Percentiles rank a stretch among this genome's conserved stretches.
These are phyloP conservation scores for Phytophthora pisi DNA, from an alignment of 352 stramenopile genomes.

Conservation along the genomic window DNA sequence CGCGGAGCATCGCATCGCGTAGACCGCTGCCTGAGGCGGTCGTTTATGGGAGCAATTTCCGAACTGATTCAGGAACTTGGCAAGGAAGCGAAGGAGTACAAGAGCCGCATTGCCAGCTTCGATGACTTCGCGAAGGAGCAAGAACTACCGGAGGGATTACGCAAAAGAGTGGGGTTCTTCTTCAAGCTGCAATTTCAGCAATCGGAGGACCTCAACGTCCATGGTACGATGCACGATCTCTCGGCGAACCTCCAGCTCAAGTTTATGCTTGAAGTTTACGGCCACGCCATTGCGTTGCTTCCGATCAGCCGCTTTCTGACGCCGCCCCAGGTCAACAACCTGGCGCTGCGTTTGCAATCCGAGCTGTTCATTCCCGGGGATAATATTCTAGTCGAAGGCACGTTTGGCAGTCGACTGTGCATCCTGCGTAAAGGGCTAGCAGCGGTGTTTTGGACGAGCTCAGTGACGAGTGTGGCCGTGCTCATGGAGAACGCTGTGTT, in stretches of 20 bases:
- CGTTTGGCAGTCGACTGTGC: conserved; percentile 60
- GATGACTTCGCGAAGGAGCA: conserved; percentile 76
- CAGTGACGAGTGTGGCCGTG: conserved; percentile 56
- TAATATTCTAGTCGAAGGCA: conserved; percentile 64
- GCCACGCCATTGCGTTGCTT: conserved; percentile 45
- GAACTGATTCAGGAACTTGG: conserved; percentile 78
- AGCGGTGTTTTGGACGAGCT: conserved; percentile 60
- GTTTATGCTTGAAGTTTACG: conserved; percentile 79
- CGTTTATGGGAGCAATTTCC: conserved; percentile 59
- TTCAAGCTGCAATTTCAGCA: conserved; percentile 66
- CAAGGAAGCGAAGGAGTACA: conserved; percentile 77
- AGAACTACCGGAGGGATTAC: conserved; percentile 47
- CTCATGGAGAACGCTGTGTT: conserved; percentile 71
- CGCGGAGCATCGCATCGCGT: no score
- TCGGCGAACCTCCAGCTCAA: conserved; percentile 74
- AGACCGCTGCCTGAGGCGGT: no score
- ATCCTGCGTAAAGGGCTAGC: conserved; percentile 60
- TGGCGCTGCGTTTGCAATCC: conserved; percentile 61
- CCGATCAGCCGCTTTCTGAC: conserved; percentile 70
- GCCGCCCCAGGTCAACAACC: conserved; percentile 64
- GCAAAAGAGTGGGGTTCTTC: conserved; percentile 62
- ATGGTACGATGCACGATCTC: conserved; percentile 61
- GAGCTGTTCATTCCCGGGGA: conserved; percentile 79
- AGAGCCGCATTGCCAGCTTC: conserved; percentile 74
- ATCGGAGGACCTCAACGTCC: conserved; percentile 50